Evolutionary conservation across 805 yeast genomes (phyloP), one percentile per base, ranked within the genome.

Genomic region (Candida dendrica): DNA sequence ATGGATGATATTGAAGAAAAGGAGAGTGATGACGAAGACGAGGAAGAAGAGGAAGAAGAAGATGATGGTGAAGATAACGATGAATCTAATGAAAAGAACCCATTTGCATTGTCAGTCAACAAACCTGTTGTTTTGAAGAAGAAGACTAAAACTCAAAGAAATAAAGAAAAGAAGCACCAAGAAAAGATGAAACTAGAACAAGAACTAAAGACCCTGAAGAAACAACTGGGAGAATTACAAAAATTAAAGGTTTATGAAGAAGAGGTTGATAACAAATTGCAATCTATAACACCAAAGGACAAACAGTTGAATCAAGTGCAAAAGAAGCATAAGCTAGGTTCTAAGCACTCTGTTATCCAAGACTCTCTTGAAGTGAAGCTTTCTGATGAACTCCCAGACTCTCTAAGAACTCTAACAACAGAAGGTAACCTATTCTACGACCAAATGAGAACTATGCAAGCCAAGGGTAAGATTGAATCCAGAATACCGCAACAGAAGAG

Each of bases 341-440:
- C 77, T 9, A 73, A 66, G 46, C 66, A 70, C 47, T 65, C 72
- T 15, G 67, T 79, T 11, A 52, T 70, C 31, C 71, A 72, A 30
- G 69, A 68, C 17, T 66, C 71, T 10, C 50, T 79, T 32, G 84
- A 91, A 53, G 83, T 93, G 22, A 91, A 93, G 64, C 74, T 93
- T 40, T 77, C 95, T 20, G 91, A 87, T 57, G 98, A 93, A 63
- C 72, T 93, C 49, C 79, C 84, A 29, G 95, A 85, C 53, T 85
- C 95, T 14, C 69, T 93, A 53, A 77, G 96, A 60, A 76, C 79
- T 47, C 67, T 93, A 56, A 85, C 77, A 58, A 93, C 98, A 0
- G 98, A 93, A 66, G 98, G 98, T 15, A 86, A 83, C 59, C 65
- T 87, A 44, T 69, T 88, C 36, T 79, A 81, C 49, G 97, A 90